A percentile compares a stretch with the other conserved stretches of the same genome.
Conservation (phyloP, 306 rosid species). For the Aeschynomene evenia region DNA sequence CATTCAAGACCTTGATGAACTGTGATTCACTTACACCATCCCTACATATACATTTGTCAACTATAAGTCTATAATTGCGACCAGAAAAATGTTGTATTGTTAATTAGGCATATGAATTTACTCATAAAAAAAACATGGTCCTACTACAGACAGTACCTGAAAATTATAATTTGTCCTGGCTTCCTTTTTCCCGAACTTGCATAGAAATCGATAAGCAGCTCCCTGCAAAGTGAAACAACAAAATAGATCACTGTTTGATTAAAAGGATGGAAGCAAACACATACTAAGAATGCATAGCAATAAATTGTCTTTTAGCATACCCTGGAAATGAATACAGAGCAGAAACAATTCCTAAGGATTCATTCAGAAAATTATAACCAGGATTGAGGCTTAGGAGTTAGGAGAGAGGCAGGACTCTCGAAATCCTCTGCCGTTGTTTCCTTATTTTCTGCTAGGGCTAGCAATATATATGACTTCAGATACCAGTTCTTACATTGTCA, state of each 20-base stretch:
- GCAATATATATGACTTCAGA: too few species aligned
- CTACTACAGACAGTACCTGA: conserved; percentile 24
- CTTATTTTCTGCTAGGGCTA: too few species aligned
- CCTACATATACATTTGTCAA: conserved; percentile 17
- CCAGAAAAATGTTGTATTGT: background rate
- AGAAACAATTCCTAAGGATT: too few species aligned
- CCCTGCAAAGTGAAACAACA: conserved; percentile 23
- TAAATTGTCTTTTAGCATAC: background rate
- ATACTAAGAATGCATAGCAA: background rate
- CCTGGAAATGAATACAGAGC: too few species aligned
- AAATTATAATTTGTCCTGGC: conserved; percentile 42
- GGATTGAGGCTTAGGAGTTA: too few species aligned
- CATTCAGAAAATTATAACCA: too few species aligned
- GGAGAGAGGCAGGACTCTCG: too few species aligned
- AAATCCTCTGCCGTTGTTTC: too few species aligned
- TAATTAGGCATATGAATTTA: too few species aligned
- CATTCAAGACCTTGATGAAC: conserved; percentile 42
- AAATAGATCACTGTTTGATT: too few species aligned
- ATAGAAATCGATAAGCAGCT: conserved; percentile 27
- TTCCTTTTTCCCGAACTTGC: conserved; percentile 8
- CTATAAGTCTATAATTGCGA: background rate
- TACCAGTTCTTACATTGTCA: too few species aligned
- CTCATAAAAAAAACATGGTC: too few species aligned
- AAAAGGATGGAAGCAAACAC: background rate
- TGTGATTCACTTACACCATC: conserved; percentile 52